Evolutionary conservation across 192 early-diverging fungal species (phyloP).

Genomic region (Coemansia sp.): DNA sequence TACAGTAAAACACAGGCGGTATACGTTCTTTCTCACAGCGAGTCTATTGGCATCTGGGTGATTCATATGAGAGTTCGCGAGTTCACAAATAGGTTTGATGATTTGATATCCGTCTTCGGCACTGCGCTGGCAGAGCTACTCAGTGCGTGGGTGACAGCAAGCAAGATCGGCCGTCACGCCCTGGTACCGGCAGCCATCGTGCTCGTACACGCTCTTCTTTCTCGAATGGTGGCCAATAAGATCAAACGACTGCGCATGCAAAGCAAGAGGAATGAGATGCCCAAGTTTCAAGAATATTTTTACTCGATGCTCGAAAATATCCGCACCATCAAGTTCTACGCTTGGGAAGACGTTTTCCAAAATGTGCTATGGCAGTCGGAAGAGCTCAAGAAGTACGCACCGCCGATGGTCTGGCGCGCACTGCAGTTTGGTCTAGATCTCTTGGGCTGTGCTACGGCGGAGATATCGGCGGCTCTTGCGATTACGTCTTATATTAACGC

Average conservation of each 20-base stretch:
- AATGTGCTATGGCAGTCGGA: neutral
- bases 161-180: constrained; percentile 27
- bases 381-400: constrained; percentile 12
- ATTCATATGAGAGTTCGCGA: neutral
- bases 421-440: constrained; percentile 16
- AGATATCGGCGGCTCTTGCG: constrained; percentile 58
- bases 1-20: constrained; percentile 5
- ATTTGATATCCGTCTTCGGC: neutral
- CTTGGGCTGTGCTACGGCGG: constrained; percentile 40
- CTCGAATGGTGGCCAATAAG: constrained; percentile 1
- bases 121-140: constrained; percentile 11
- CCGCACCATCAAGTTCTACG: constrained; percentile 67
- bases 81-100: neutral
- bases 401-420: constrained; percentile 33
- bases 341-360: constrained; percentile 55
- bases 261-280: neutral
- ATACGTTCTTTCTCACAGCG: constrained; percentile 1
- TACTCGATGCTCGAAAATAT: constrained; percentile 48
- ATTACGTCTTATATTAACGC: constrained; percentile 60
- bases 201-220: constrained; percentile 1
- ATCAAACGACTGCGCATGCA: neutral
- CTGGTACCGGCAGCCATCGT: constrained; percentile 25
- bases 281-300: constrained; percentile 6
- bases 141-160: constrained; percentile 29
- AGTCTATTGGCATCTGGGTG: neutral